Conservation (phyloP, 805 yeast genomes). For the Candida fluviatilis region DNA sequence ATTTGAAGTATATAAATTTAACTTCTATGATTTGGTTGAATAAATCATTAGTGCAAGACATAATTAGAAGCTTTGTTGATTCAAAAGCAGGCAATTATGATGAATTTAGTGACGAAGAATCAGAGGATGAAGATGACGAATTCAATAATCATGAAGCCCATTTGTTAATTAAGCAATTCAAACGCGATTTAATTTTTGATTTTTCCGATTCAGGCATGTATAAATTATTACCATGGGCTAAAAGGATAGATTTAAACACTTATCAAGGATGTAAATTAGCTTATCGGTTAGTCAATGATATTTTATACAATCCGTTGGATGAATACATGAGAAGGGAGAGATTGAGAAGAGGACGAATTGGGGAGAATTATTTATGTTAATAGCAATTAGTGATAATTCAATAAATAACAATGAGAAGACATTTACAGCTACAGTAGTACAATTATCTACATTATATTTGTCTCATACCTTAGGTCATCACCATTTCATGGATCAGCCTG, state of each 20-base stretch:
- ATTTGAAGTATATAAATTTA: slow-evolving; percentile 36
- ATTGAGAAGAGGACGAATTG: slow-evolving; percentile 37
- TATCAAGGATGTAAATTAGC: slow-evolving; percentile 23
- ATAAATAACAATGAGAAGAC: not conserved
- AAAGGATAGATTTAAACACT: slow-evolving; percentile 21
- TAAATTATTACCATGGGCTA: slow-evolving; percentile 40
- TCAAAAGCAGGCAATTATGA: slow-evolving; percentile 1
- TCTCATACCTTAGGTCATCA: slow-evolving; percentile 92
- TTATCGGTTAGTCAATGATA: slow-evolving; percentile 26
- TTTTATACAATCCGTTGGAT: slow-evolving; percentile 26
- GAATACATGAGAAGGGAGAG: slow-evolving; percentile 29
- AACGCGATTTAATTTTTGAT: slow-evolving; percentile 25
- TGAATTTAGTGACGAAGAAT: slow-evolving; percentile 7
- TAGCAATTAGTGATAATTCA: slow-evolving; percentile 1
- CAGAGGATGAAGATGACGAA: slow-evolving; percentile 9
- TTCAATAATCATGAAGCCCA: slow-evolving; percentile 5
- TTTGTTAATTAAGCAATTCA: slow-evolving; percentile 5
- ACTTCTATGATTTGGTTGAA: slow-evolving; percentile 47
- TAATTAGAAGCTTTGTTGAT: slow-evolving; percentile 25
- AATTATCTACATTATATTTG: slow-evolving; percentile 29
- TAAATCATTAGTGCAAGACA: slow-evolving; percentile 32
- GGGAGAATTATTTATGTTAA: slow-evolving; percentile 30
- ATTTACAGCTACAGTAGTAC: not conserved
- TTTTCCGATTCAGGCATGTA: slow-evolving; percentile 45
- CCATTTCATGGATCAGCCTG: slow-evolving; percentile 86